phyloP scores from a whole-genome alignment of 805 yeast genomes.

The Lipomyces sp. region DNA sequence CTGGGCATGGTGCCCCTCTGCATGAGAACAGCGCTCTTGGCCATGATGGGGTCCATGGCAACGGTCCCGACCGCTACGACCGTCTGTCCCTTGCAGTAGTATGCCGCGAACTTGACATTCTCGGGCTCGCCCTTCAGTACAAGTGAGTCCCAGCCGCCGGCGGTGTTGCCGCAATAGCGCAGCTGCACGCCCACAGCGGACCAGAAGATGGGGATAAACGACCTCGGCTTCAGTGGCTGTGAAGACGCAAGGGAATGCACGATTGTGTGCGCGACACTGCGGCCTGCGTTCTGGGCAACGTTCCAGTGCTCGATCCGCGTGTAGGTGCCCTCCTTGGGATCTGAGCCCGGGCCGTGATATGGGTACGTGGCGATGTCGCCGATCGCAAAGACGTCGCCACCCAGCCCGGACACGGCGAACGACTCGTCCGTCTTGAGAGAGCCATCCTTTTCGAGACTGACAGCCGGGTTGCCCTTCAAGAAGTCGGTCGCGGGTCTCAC shows the following conservation, averaged over 20 bases:
- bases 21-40: conserved; percentile 13
- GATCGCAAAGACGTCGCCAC: conserved; percentile 22
- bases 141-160: conserved; percentile 17
- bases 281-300: conserved; percentile 15
- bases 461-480: not conserved
- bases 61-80: conserved; percentile 19
- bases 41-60: conserved; percentile 15
- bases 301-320: conserved; percentile 26
- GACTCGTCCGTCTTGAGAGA: conserved; percentile 17
- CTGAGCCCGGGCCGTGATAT: conserved; percentile 12
- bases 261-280: conserved; percentile 12
- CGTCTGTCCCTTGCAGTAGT: conserved; percentile 16
- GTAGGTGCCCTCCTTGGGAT: not conserved
- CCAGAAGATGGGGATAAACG: conserved; percentile 22
- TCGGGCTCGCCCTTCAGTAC: conserved; percentile 13
- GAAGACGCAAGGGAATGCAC: not conserved
- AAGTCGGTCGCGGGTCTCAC: conserved; percentile 17
- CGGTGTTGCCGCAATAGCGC: conserved; percentile 20
- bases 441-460: conserved; percentile 19
- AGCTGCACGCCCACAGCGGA: conserved; percentile 24
- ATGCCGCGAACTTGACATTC: conserved; percentile 14
- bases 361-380: conserved; percentile 25
- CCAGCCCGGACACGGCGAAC: conserved; percentile 15
- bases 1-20: conserved; percentile 14
- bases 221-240: conserved; percentile 12